A percentile compares a stretch with the other conserved stretches of the same genome.
These are phyloP conservation scores for Cylindrodendrum hubeiense DNA, from an alignment of 2,329 filamentous ascomycete genomes.

Conservation along the genomic window DNA sequence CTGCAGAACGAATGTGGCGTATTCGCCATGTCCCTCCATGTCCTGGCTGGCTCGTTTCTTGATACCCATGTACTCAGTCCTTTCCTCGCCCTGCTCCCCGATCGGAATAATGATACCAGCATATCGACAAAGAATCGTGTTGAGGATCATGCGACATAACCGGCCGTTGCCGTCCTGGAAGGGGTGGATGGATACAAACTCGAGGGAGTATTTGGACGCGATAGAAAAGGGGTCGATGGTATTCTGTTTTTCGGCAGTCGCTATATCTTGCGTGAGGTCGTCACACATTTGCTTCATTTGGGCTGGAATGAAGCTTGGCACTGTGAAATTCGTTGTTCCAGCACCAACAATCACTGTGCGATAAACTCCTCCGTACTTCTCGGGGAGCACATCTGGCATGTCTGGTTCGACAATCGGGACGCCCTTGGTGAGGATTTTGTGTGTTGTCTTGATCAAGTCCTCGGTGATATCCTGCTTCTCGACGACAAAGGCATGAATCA, in stretches of 20 bases:
- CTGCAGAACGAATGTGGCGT: slow-evolving; percentile 41
- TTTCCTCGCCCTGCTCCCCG: slow-evolving; percentile 35
- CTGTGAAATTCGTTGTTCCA: slow-evolving; percentile 43
- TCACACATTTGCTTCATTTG: slow-evolving; percentile 45
- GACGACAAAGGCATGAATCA: slow-evolving; percentile 27
- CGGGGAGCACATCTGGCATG: neutral
- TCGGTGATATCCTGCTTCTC: slow-evolving; percentile 26
- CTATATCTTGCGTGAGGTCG: slow-evolving; percentile 33
- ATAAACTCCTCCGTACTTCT: slow-evolving; percentile 44
- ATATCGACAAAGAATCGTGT: slow-evolving; percentile 50
- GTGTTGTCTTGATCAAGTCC: slow-evolving; percentile 33
- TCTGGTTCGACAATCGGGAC: slow-evolving; percentile 19
- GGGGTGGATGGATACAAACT: slow-evolving; percentile 54
- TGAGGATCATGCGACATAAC: slow-evolving; percentile 53
- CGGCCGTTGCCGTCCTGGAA: slow-evolving; percentile 56
- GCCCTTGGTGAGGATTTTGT: slow-evolving; percentile 30
- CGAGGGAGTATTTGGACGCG: slow-evolving; percentile 43
- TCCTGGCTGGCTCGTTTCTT: slow-evolving; percentile 37
- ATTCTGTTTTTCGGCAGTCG: neutral
- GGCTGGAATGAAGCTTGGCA: slow-evolving; percentile 38
- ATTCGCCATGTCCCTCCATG: slow-evolving; percentile 45
- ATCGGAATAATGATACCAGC: slow-evolving; percentile 37
- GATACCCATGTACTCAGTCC: slow-evolving; percentile 39
- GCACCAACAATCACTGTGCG: slow-evolving; percentile 40
- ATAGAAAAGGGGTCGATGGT: slow-evolving; percentile 47